A percentile compares a stretch with the other conserved stretches of the same genome.
Evolutionary conservation across 176 grass and related monocot species (phyloP).

Genomic region (Paspalum notatum): DNA sequence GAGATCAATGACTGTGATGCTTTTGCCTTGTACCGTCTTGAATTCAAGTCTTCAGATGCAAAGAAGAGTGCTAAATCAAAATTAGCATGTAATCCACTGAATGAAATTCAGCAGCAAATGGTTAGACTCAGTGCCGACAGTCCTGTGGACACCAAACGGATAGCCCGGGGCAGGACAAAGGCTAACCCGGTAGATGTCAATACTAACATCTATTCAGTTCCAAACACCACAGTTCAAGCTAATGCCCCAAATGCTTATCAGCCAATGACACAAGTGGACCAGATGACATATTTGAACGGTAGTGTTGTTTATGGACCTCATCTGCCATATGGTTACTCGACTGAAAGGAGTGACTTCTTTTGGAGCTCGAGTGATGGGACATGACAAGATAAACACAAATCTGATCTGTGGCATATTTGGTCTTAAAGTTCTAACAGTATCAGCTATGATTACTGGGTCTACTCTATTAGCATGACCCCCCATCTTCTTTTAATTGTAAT

Average conservation of each 20-base stretch:
- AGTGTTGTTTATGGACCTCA: constrained; percentile 79
- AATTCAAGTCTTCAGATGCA: constrained; percentile 79
- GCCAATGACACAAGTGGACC: constrained; percentile 54
- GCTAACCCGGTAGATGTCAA: constrained; percentile 46
- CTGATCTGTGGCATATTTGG: constrained; percentile 26
- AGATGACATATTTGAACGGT: constrained; percentile 67
- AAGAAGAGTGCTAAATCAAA: constrained; percentile 83
- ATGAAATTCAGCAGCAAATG: constrained; percentile 78
- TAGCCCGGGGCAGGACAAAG: constrained; percentile 46
- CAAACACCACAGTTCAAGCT: constrained; percentile 52
- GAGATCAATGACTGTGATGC: constrained; percentile 84
- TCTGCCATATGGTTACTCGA: constrained; percentile 62
- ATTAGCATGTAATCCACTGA: constrained; percentile 49
- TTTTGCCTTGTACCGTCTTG: constrained; percentile 79
- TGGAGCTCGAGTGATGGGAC: constrained; percentile 57
- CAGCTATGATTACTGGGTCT: constrained; percentile 47
- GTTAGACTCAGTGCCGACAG: constrained; percentile 64
- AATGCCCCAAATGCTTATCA: constrained; percentile 53
- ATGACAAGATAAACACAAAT: constrained; percentile 20
- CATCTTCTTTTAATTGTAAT: constrained; percentile 55
- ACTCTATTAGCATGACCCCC: constrained; percentile 47
- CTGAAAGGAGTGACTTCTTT: constrained; percentile 57
- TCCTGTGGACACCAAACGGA: constrained; percentile 56
- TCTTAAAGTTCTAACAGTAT: constrained; percentile 48
- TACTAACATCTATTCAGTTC: constrained; percentile 48